phyloP scores from a whole-genome alignment of 306 rosid genomes.

The Acmispon strigosus region DNA sequence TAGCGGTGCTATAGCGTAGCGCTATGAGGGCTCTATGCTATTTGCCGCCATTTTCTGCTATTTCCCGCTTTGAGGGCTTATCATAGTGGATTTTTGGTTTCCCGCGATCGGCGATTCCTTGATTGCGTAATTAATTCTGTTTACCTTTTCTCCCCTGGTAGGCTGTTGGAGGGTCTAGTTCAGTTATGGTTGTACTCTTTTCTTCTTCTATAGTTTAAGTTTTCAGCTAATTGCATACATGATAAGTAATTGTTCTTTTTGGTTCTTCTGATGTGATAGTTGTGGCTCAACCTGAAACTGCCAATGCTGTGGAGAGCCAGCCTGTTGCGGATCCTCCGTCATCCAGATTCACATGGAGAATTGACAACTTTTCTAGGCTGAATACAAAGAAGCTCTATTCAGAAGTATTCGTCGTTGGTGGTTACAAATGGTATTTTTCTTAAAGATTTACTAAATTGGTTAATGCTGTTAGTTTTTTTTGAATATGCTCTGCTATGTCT shows the following conservation, averaged over 20 bases:
- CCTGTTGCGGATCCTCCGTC: slow-evolving; percentile 35
- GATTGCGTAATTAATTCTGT: background rate
- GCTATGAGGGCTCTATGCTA: too few species aligned
- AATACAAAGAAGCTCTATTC: slow-evolving; percentile 37
- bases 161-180: slow-evolving; percentile 13
- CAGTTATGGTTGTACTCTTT: background rate
- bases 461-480: background rate
- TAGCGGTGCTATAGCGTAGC: too few species aligned
- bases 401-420: slow-evolving; percentile 35
- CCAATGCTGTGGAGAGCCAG: slow-evolving; percentile 36
- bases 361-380: slow-evolving; percentile 38
- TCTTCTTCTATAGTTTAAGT: background rate
- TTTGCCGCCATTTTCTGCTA: too few species aligned
- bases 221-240: background rate
- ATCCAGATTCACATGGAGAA: slow-evolving; percentile 39
- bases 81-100: too few species aligned
- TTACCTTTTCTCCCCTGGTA: background rate
- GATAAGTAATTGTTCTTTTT: slow-evolving; percentile 8
- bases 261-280: slow-evolving; percentile 20
- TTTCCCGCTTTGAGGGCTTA: too few species aligned
- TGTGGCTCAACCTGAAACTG: slow-evolving; percentile 40
- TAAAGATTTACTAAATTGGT: background rate
- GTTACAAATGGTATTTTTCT: slow-evolving; percentile 34
- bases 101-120: background rate
- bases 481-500: background rate